Evolutionary conservation across 2,329 filamentous ascomycete species (phyloP).

Genomic region (Aspergillaceae sp.): DNA sequence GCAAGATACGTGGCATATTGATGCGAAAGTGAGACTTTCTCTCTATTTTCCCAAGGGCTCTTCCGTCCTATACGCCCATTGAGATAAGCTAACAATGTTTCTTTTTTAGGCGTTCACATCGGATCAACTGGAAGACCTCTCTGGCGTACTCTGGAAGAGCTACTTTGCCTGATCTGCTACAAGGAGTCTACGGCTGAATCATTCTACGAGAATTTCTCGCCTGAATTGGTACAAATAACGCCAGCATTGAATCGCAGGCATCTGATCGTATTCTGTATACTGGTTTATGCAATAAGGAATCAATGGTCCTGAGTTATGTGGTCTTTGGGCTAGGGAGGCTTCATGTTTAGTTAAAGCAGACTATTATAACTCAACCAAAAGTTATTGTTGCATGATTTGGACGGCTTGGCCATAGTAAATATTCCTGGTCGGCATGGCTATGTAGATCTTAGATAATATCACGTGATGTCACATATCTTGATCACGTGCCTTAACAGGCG

Average conservation of each 20-base stretch:
- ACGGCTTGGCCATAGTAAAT: too few relatives aligned
- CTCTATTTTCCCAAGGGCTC: not conserved
- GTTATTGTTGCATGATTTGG: too few relatives aligned
- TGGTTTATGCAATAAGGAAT: too few relatives aligned
- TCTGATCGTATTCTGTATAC: too few relatives aligned
- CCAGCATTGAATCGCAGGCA: too few relatives aligned
- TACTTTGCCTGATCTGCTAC: conserved; percentile 69
- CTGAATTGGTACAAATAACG: too few relatives aligned
- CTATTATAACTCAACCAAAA: too few relatives aligned
- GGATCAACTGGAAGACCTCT: conserved; percentile 88
- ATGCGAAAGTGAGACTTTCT: conserved; percentile 77
- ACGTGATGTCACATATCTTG: conserved; percentile 1
- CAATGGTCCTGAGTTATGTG: too few relatives aligned
- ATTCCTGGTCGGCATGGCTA: too few relatives aligned
- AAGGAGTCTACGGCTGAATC: not conserved
- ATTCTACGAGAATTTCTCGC: not conserved
- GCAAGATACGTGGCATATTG: conserved; percentile 96
- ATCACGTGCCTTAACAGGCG: conserved; percentile 14
- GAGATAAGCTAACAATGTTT: conserved; percentile 4
- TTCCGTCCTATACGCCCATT: not conserved
- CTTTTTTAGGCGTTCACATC: conserved; percentile 62
- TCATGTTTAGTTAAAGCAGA: too few relatives aligned
- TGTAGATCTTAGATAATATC: not conserved
- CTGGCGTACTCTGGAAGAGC: conserved; percentile 98
- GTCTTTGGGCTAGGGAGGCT: too few relatives aligned